Evolutionary conservation across 345 rosid species (phyloP).

Genomic region (Crucihimalaya himalaica): DNA sequence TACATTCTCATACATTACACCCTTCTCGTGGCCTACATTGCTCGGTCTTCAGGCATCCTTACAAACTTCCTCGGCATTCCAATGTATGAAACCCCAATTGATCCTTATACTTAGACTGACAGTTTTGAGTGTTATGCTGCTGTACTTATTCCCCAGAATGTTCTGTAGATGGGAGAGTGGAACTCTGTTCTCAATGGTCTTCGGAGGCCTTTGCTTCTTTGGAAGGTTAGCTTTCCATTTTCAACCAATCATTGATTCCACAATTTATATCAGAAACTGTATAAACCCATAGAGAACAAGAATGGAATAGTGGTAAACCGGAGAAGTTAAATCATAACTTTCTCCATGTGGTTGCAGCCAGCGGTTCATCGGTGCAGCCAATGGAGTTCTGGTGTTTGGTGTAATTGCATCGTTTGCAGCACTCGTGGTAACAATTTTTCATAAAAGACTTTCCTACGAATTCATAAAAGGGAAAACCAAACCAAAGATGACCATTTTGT

Average conservation of each 20-base stretch:
- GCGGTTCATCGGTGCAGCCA: conserved; percentile 81
- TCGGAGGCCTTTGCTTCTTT: conserved; percentile 86
- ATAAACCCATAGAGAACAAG: not conserved
- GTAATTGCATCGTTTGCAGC: conserved; percentile 71
- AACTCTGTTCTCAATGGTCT: conserved; percentile 62
- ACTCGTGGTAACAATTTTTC: conserved; percentile 65
- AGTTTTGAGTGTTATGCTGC: not conserved
- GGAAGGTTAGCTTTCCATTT: conserved; percentile 62
- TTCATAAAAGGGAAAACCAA: not conserved
- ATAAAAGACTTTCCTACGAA: not conserved
- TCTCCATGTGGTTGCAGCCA: conserved; percentile 57
- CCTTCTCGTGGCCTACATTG: conserved; percentile 88
- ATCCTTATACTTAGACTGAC: conserved; percentile 2
- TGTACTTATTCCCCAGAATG: conserved; percentile 27
- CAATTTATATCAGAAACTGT: not conserved
- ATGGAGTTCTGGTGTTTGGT: conserved; percentile 76
- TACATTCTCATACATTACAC: conserved; percentile 89
- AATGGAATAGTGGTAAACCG: conserved; percentile 6
- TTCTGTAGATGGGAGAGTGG: conserved; percentile 93
- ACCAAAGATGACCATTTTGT: conserved; percentile 24
- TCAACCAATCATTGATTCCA: not conserved
- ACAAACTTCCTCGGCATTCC: conserved; percentile 77
- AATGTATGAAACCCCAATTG: conserved; percentile 48
- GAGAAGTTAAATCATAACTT: not conserved
- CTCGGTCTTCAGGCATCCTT: conserved; percentile 91